These are phyloP conservation scores for Penicillium brasilianum DNA, from an alignment of 2,329 filamentous ascomycete genomes.

Conservation along the genomic window DNA sequence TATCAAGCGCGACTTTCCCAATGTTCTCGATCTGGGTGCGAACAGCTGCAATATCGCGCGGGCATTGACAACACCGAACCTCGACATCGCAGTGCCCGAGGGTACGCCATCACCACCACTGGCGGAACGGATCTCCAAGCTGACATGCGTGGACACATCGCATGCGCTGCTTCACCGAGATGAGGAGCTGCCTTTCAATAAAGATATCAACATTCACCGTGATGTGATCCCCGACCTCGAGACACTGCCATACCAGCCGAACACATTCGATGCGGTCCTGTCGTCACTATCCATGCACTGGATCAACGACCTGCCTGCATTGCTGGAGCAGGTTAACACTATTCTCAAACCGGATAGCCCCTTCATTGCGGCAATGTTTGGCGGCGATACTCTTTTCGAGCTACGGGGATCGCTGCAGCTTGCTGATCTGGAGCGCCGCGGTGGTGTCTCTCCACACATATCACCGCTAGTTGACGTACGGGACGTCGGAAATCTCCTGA, in stretches of 20 bases:
- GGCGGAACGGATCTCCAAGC: slow-evolving; percentile 70
- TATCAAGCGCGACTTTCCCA: slow-evolving; percentile 85
- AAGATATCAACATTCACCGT: slow-evolving; percentile 71
- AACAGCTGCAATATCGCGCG: slow-evolving; percentile 94
- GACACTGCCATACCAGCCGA: slow-evolving; percentile 73
- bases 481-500: slow-evolving; percentile 85
- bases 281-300: slow-evolving; percentile 92
- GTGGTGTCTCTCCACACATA: slow-evolving; percentile 89
- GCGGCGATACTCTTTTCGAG: slow-evolving; percentile 92
- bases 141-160: slow-evolving; percentile 84
- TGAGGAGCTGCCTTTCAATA: slow-evolving; percentile 67
- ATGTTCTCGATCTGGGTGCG: slow-evolving; percentile 88
- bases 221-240: slow-evolving; percentile 72
- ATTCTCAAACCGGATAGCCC: slow-evolving; percentile 88
- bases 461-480: slow-evolving; percentile 90
- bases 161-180: slow-evolving; percentile 80
- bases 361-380: slow-evolving; percentile 95
- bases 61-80: slow-evolving; percentile 72
- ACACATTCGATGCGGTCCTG: slow-evolving; percentile 85
- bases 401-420: slow-evolving; percentile 91
- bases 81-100: slow-evolving; percentile 58
- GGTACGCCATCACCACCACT: slow-evolving; percentile 58
- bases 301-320: slow-evolving; percentile 92
- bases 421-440: slow-evolving; percentile 84
- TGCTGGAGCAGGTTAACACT: slow-evolving; percentile 82